Percentiles rank a stretch among this genome's conserved stretches.
These are phyloP conservation scores for Aspergillus sp. DNA, from an alignment of 2,329 filamentous ascomycete species.

Conservation along the genomic window DNA sequence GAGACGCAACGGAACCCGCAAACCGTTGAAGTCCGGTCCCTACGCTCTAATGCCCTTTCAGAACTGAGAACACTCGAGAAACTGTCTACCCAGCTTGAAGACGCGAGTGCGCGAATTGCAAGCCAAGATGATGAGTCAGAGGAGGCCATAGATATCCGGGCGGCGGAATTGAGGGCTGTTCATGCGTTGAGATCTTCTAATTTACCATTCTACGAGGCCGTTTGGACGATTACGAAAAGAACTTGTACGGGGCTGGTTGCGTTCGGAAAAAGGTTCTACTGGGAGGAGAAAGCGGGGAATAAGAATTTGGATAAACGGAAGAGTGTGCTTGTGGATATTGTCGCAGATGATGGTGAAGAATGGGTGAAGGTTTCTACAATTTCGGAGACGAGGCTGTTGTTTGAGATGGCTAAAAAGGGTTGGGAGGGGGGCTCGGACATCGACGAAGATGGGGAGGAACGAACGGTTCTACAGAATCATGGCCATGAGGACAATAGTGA, in stretches of 20 bases:
- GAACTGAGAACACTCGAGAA: conserved; percentile 52
- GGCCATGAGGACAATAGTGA: conserved; percentile 38
- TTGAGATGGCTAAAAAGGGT: conserved; percentile 68
- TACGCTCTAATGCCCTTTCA: conserved; percentile 48
- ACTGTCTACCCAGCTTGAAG: conserved; percentile 31
- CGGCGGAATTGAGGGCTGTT: conserved; percentile 37
- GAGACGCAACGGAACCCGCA: conserved; percentile 46
- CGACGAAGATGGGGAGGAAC: conserved; percentile 40
- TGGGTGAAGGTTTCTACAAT: conserved; percentile 71
- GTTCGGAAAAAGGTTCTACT: conserved; percentile 59
- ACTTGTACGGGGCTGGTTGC: conserved; percentile 55
- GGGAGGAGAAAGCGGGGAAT: conserved; percentile 31
- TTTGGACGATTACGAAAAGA: conserved; percentile 63
- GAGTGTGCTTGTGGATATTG: conserved; percentile 62
- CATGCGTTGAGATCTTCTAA: conserved; percentile 66
- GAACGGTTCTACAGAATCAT: conserved; percentile 28
- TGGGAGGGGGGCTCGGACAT: conserved; percentile 54
- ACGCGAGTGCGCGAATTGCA: conserved; percentile 8
- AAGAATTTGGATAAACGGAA: conserved; percentile 46
- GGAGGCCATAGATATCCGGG: conserved; percentile 1
- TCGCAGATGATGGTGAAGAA: conserved; percentile 61
- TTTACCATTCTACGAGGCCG: conserved; percentile 62
- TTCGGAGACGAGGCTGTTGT: conserved; percentile 62
- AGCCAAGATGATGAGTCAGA: background rate
- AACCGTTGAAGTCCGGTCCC: conserved; percentile 51